A percentile compares a stretch with the other conserved stretches of the same genome.
Evolutionary conservation across 768 basidiomycete species (phyloP).

Genomic region (Saitozyma sp.): DNA sequence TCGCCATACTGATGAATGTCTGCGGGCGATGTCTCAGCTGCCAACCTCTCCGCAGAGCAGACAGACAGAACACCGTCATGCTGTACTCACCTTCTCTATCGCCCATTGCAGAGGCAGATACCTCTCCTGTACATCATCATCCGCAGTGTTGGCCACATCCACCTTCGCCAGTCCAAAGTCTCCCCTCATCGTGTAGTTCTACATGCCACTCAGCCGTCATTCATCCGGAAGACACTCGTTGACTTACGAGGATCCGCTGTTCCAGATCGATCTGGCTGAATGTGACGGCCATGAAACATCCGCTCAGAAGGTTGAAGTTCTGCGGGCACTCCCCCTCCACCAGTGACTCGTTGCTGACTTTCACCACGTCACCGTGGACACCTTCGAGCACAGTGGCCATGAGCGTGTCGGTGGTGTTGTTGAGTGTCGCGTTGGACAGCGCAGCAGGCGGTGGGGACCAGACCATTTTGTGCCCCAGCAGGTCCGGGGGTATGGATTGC

Average conservation of each 20-base stretch:
- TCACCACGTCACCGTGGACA: conserved; percentile 59
- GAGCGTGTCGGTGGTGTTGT: conserved; percentile 59
- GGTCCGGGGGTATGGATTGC: conserved; percentile 19
- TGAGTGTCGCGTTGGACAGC: conserved; percentile 58
- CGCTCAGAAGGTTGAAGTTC: conserved; percentile 70
- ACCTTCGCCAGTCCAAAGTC: conserved; percentile 67
- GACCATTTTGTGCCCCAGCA: conserved; percentile 23
- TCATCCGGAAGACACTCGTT: conserved; percentile 43
- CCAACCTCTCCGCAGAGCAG: not conserved
- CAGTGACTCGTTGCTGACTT: conserved; percentile 58
- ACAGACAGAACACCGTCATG: not conserved
- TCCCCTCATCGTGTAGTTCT: conserved; percentile 69
- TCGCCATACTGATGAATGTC: conserved; percentile 71
- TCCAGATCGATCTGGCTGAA: conserved; percentile 56
- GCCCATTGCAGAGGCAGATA: conserved; percentile 76
- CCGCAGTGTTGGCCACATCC: conserved; percentile 65
- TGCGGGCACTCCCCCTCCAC: conserved; percentile 66
- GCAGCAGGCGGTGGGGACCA: conserved; percentile 69
- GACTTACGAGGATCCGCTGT: conserved; percentile 56
- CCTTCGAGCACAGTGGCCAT: conserved; percentile 62
- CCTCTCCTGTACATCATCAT: conserved; percentile 65
- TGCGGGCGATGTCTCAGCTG: conserved; percentile 37
- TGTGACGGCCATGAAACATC: conserved; percentile 68
- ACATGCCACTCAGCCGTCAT: conserved; percentile 38
- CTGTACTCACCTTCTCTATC: conserved; percentile 62